Base-by-base conservation (phyloP, 2,329 filamentous ascomycete species). In the Neodidymelliopsis sp. region DNA sequence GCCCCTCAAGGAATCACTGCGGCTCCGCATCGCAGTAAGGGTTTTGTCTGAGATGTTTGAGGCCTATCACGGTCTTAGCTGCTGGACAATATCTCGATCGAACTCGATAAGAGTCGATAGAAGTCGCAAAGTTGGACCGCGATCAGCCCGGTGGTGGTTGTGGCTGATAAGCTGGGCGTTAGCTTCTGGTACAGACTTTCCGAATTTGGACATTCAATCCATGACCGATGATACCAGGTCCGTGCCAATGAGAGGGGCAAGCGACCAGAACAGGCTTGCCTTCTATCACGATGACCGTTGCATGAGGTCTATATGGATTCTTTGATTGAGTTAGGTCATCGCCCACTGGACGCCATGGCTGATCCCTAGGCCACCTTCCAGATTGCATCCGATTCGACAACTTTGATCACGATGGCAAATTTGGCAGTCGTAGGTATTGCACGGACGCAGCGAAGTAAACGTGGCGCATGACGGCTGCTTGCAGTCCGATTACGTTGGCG, bases 151-250 rank as follows among this genome's bases (percentile, higher is more conserved):
- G 42, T 46, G 29, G 36, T 44, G 46, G 30, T 43, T 49, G 43
- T 38, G 56, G 60, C 52, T 54, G 54, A 41, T 38, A 59, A 54
- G 54, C 40, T 54, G 49, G 53, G 49, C 41, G 45, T n/a, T 50
- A 49, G 39, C 53, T 56, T 56, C 63, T 55, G 30, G 35, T 35
- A 20, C 36, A 27, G 30, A 43, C 59, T 63, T 54, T 60, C 63
- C 63, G 53, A 47, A 62, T 60, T 56, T 40, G 63, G 63, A 64
- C 57, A 66, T 65, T 55, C 49, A 54, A 66, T 65, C 63, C 63
- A 66, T 59, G 37, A 45, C 44, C 59, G 23, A 43, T 31, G 36
- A 52, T 33, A 46, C 31, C 35, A 41, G 42, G 61, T 54, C 58
- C 58, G 60, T 63, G 60, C 63, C 53, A 58, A 47, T 45, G 52